These are phyloP conservation scores for Rhizopogon sp. DNA, from an alignment of 768 basidiomycete genomes.

Conservation along the genomic window DNA sequence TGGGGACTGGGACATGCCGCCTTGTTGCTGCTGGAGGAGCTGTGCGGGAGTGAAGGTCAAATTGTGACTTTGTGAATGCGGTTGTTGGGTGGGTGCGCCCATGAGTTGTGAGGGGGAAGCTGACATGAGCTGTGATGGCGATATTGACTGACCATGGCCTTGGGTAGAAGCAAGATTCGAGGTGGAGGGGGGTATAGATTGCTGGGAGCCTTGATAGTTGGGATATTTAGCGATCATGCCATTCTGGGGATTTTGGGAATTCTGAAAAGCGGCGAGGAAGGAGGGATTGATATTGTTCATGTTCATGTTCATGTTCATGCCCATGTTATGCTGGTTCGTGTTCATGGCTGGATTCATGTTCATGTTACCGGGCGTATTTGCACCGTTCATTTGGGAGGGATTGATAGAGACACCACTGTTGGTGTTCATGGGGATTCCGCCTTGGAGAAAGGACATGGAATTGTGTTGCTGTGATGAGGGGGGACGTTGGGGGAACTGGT, in stretches of 20 bases:
- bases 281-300: constrained; percentile 25
- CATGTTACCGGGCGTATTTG: constrained; percentile 4
- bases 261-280: constrained; percentile 28
- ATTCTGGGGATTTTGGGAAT: constrained; percentile 6
- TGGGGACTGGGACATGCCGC: constrained; percentile 7
- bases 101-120: constrained; percentile 21
- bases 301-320: constrained; percentile 6
- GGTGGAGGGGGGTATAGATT: constrained; percentile 10
- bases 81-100: constrained; percentile 8
- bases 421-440: constrained; percentile 6
- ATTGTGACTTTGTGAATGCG: constrained; percentile 6
- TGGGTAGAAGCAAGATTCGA: constrained; percentile 6
- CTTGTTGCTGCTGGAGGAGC: constrained; percentile 30
- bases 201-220: constrained; percentile 10
- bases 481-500: constrained; percentile 16
- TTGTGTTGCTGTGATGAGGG: constrained; percentile 8
- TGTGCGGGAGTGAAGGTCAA: constrained; percentile 32
- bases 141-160: constrained; percentile 16
- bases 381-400: constrained; percentile 1
- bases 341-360: background rate
- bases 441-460: constrained; percentile 14
- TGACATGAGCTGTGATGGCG: constrained; percentile 15
- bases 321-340: background rate
- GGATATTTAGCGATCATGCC: constrained; percentile 11
- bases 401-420: constrained; percentile 3